Evolutionary conservation across 2,329 filamentous ascomycete species (phyloP), one percentile per base, ranked within the genome.

Genomic region (Eurotiales sp.): DNA sequence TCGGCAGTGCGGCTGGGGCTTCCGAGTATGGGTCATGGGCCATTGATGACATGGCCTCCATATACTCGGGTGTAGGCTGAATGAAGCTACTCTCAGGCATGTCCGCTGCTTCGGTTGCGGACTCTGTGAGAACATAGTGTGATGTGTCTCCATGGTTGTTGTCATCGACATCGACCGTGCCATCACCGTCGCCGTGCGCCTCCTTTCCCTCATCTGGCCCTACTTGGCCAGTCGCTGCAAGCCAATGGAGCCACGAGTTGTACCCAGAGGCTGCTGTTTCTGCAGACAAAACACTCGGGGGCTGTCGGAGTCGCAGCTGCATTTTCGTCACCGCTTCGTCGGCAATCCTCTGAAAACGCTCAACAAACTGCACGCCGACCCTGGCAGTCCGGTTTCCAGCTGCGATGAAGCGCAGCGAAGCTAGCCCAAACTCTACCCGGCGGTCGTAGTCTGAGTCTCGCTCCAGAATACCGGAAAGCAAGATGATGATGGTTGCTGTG

Each of bases 401-500:
- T 0, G 68, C 61, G 67, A 71, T 71, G n/a, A 53, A 60, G 1
- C 60, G 55, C 1, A 71, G 61, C 43, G 65, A 68, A 3, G 61
- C 58, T 5, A 70, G 25, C 0, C 66, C 68, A 40, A 70, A 67
- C 0, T 46, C 50, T 0, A 69, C 63, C 15, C 61, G 55, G 3
- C 57, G 46, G 3, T 64, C 59, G 17, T 68, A 71, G 4, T 56
- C 60, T 0, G 64, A 59, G 47, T 70, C 66, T 1, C 65, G 58
- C n/a, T 68, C 62, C 5, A 68, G 51, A 14, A 71, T 67, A 0
- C 68, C 67, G 3, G 65, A 57, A 2, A 71, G 55, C 10, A 71
- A 51, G 3, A 64, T 59, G 6, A 70, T 62, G 21, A 70, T 70
- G 1, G 65, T 70, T 3, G 68, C 68, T 14, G 66, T 69, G 32